phyloP scores from a whole-genome alignment of 2,329 filamentous ascomycete species.

The Beauveria sp. region DNA sequence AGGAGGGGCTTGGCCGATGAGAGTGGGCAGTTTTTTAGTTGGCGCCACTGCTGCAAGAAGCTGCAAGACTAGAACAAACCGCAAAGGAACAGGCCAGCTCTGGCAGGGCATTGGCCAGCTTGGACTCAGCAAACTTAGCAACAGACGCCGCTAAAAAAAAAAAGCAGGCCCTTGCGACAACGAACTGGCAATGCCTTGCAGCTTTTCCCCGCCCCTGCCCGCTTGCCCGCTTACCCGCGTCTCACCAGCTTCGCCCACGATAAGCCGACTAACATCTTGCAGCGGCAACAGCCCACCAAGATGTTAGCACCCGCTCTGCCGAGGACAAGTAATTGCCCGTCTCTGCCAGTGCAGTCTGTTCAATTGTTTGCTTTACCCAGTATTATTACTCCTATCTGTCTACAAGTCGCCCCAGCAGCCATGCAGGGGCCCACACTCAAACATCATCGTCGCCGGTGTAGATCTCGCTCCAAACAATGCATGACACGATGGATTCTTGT shows the following conservation, averaged over 20 bases:
- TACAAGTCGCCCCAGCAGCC: conserved; percentile 25
- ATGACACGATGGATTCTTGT: not conserved
- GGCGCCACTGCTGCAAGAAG: not conserved
- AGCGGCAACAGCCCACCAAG: not conserved
- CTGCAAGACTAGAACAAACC: not conserved
- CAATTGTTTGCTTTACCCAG: too few species aligned
- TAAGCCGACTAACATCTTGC: not conserved
- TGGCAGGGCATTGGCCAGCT: conserved; percentile 4
- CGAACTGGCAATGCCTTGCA: conserved; percentile 5
- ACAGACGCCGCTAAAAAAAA: not conserved
- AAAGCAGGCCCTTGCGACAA: not conserved
- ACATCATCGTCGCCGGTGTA: not conserved
- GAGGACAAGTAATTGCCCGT: too few species aligned
- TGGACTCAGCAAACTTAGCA: not conserved
- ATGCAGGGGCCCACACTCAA: conserved; percentile 18
- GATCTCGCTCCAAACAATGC: conserved; percentile 9
- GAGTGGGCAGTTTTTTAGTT: not conserved
- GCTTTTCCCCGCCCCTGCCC: not conserved
- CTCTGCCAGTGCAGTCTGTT: too few species aligned
- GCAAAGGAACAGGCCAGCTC: not conserved
- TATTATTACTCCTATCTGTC: not conserved
- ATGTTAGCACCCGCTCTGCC: not conserved
- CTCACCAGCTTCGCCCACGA: too few species aligned
- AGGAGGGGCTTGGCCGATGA: not conserved
- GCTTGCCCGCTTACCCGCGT: not conserved